Evolutionary conservation across 108 stramenopile species (phyloP).

Genomic region (Parmales sp.): DNA sequence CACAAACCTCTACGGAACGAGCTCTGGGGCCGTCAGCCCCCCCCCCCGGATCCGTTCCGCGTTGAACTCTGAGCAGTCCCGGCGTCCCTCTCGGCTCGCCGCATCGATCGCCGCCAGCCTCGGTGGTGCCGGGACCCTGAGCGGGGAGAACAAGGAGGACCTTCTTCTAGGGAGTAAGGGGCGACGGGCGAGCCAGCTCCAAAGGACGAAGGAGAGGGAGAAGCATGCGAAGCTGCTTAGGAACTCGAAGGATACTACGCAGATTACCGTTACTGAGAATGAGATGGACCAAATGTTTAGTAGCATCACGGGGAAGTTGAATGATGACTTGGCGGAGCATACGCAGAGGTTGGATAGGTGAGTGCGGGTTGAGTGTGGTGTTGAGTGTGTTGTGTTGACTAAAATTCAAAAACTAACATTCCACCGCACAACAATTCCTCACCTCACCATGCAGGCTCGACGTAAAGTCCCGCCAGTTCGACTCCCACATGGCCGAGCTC

Average conservation of each 20-base stretch:
- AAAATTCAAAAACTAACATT: background rate
- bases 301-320: background rate
- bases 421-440: background rate
- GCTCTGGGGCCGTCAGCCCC: background rate
- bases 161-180: background rate
- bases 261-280: background rate
- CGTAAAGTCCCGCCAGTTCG: background rate
- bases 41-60: background rate
- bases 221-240: background rate
- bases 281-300: constrained; percentile 7
- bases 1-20: too few relatives aligned
- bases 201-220: background rate
- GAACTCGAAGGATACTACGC: background rate
- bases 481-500: background rate
- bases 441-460: background rate
- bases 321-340: background rate
- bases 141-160: background rate
- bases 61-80: background rate
- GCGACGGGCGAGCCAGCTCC: background rate
- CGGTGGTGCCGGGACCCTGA: background rate
- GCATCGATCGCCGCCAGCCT: background rate
- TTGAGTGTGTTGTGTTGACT: too few relatives aligned
- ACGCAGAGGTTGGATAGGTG: background rate
- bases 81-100: background rate
- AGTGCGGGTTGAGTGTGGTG: background rate